Percentiles rank a stretch among this genome's conserved stretches.
These are phyloP conservation scores for Aspergillus cristatus DNA, from an alignment of 495 filamentous ascomycete species.

Conservation along the genomic window DNA sequence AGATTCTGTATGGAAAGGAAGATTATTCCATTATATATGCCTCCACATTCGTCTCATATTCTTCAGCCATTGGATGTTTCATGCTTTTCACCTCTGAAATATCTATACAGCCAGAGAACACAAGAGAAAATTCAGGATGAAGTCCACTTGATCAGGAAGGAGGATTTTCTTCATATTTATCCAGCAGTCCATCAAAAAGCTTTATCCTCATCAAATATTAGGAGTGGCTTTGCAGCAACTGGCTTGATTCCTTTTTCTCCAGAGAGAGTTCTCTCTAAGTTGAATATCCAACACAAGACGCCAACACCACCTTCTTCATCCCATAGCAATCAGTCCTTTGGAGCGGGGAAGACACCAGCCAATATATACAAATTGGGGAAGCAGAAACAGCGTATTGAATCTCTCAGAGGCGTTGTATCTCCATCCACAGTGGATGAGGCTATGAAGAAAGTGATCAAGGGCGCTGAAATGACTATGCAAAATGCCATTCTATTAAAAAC, in stretches of 20 bases:
- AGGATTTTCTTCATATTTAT: constrained; percentile 7
- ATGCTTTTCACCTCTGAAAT: constrained; percentile 8
- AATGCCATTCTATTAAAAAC: background rate
- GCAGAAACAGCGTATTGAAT: background rate
- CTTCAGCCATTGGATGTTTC: constrained; percentile 21
- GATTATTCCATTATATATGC: constrained; percentile 14
- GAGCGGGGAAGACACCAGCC: background rate
- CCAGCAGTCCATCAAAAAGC: constrained; percentile 1
- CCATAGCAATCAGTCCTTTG: background rate
- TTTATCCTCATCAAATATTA: constrained; percentile 6
- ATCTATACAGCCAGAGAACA: constrained; percentile 10
- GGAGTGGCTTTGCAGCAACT: constrained; percentile 7
- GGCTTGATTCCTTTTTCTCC: constrained; percentile 1
- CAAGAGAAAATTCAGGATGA: constrained; percentile 1
- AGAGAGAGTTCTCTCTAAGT: background rate
- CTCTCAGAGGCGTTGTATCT: background rate
- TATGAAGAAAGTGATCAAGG: background rate
- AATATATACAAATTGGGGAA: background rate
- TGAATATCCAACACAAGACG: background rate
- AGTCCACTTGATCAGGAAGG: constrained; percentile 9
- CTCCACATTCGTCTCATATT: constrained; percentile 14
- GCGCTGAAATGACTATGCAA: background rate
- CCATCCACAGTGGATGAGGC: background rate
- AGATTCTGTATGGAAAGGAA: constrained; percentile 12
- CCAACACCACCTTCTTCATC: background rate